These are phyloP conservation scores for Xylaria castorea DNA, from an alignment of 495 filamentous ascomycete species.

Conservation along the genomic window DNA sequence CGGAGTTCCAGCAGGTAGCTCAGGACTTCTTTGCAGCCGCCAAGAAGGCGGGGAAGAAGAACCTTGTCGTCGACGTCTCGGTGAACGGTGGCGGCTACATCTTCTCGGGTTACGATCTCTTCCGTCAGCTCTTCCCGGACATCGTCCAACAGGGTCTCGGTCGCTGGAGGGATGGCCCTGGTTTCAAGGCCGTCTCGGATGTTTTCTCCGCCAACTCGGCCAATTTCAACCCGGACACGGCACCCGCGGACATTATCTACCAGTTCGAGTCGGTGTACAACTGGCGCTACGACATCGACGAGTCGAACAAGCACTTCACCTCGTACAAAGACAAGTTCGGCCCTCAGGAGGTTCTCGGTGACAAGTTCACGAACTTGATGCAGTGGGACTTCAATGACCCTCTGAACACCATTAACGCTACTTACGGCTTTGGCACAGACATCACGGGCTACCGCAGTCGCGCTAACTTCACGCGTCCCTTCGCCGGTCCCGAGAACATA, in stretches of 20 bases:
- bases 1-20: conserved; percentile 50
- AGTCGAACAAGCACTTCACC: conserved; percentile 41
- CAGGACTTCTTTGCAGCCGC: conserved; percentile 50
- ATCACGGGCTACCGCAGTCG: conserved; percentile 52
- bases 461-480: conserved; percentile 51
- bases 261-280: conserved; percentile 44
- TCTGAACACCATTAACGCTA: conserved; percentile 47
- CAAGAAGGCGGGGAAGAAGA: conserved; percentile 51
- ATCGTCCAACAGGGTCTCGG: conserved; percentile 45
- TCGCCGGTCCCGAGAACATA: conserved; percentile 49
- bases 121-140: conserved; percentile 53
- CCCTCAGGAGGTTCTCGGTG: conserved; percentile 38
- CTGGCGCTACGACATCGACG: conserved; percentile 49
- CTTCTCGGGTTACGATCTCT: conserved; percentile 54
- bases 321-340: conserved; percentile 49
- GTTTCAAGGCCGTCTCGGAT: conserved; percentile 42
- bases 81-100: conserved; percentile 61
- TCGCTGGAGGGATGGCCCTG: conserved; percentile 43
- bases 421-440: conserved; percentile 47
- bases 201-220: conserved; percentile 42
- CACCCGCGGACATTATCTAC: conserved; percentile 32
- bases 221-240: conserved; percentile 41
- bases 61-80: conserved; percentile 61
- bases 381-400: conserved; percentile 50
- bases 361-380: conserved; percentile 46